Evolutionary conservation across 1,139 yeast genomes (phyloP).

Genomic region (Arxiozyma slooffiae): DNA sequence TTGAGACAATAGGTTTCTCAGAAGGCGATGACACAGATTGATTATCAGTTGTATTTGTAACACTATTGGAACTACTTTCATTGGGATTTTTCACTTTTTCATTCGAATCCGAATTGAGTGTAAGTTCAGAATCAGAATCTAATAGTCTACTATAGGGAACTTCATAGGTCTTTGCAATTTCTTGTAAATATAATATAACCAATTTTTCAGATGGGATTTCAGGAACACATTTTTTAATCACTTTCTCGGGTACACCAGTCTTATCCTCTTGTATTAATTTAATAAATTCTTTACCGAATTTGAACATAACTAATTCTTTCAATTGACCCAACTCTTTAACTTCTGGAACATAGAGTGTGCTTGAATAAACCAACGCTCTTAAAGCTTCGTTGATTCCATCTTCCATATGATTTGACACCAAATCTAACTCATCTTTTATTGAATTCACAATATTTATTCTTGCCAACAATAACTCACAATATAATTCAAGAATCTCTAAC

Average conservation of each 20-base stretch:
- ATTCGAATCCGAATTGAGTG: slow-evolving; percentile 8
- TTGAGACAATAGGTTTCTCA: slow-evolving; percentile 28
- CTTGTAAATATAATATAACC: slow-evolving; percentile 62
- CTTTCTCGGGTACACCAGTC: slow-evolving; percentile 52
- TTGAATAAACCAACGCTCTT: slow-evolving; percentile 53
- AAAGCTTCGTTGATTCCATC: slow-evolving; percentile 54
- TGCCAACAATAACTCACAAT: slow-evolving; percentile 75
- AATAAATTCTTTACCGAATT: slow-evolving; percentile 61
- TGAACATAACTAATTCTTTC: slow-evolving; percentile 51
- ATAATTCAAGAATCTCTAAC: slow-evolving; percentile 68
- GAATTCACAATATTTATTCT: slow-evolving; percentile 46
- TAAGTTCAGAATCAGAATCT: slow-evolving; percentile 31
- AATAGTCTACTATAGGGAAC: slow-evolving; percentile 60
- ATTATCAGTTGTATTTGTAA: slow-evolving; percentile 17
- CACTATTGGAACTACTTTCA: slow-evolving; percentile 18
- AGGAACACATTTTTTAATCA: slow-evolving; percentile 51
- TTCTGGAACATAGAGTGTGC: slow-evolving; percentile 55
- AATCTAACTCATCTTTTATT: slow-evolving; percentile 27
- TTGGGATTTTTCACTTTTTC: slow-evolving; percentile 26
- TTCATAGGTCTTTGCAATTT: slow-evolving; percentile 71
- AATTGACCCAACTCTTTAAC: slow-evolving; percentile 58
- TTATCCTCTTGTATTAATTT: slow-evolving; percentile 52
- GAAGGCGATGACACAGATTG: slow-evolving; percentile 9
- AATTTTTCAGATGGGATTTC: slow-evolving; percentile 59
- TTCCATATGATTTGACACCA: slow-evolving; percentile 24